Base-by-base conservation (phyloP, 257 asterid genomes). In the Salvia splendens region DNA sequence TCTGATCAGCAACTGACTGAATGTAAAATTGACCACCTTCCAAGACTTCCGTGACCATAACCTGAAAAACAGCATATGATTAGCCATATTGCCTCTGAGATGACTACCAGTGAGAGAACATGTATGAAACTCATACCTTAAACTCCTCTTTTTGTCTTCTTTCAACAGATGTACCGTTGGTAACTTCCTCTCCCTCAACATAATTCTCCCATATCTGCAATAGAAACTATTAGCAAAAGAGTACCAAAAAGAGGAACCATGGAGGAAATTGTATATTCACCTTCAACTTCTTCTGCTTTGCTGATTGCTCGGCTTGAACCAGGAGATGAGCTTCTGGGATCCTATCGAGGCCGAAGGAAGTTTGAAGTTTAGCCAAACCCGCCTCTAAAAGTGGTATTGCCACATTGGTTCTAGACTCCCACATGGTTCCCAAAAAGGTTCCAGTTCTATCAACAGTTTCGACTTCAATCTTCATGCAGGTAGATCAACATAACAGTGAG, bases 361-460 rank as follows among this genome's bases (percentile, higher is more conserved):
- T 70, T 60, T 89, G 98, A 75, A 94, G 85, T 81, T 74, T 94
- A 6, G 99, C 99, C 80, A 94, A 77, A 48, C 99, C 99, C 60
- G 97, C 96, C 84, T 94, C 99, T 66, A 94, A 68, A 73, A 94
- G 88, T 3, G 87, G 65, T 69, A 86, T 79, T 12, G 96, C 95
- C 73, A 89, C 80, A 68, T 94, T 94, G 61, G 75, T 80, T 75
- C 71, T 84, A n/a, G 95, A 83, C 64, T 87, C 95, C 99, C 99
- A 94, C 45, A 94, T 61, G 8, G 86, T 84, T 56, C 99, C 99
- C 84, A 94, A 77, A 84, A 94, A 94, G 45, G 99, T 94, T 64
- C 99, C 99, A 15, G 96, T 94, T 83, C 96, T 87, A 72, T 91
- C 99, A 56, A 84, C 95, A 17, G 91, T 91, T 89, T 94, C 99